Evolutionary conservation across 2,329 filamentous ascomycete species (phyloP).

Genomic region (Aspergillus sp.): DNA sequence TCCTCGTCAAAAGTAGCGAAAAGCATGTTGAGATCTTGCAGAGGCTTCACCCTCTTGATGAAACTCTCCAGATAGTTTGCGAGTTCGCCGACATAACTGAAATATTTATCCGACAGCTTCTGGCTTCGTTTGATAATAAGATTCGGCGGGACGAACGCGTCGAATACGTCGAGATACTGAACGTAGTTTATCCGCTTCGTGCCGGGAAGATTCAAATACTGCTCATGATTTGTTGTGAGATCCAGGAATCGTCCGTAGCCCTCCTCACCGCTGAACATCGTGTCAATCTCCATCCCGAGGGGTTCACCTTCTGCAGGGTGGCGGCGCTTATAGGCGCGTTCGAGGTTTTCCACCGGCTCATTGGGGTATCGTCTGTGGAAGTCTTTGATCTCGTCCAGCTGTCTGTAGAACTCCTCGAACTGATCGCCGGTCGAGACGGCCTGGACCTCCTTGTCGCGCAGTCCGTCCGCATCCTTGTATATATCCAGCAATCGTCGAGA

Average conservation of each 20-base stretch:
- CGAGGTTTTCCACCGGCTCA: conserved; percentile 89
- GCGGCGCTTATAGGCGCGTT: conserved; percentile 75
- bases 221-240: conserved; percentile 71
- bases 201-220: conserved; percentile 79
- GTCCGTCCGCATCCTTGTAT: conserved; percentile 68
- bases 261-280: conserved; percentile 93
- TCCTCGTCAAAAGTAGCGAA: conserved; percentile 69
- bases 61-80: conserved; percentile 80
- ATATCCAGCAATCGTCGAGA: conserved; percentile 71
- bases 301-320: conserved; percentile 55
- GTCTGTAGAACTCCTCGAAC: conserved; percentile 84
- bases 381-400: conserved; percentile 68
- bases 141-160: conserved; percentile 67
- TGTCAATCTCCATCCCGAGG: conserved; percentile 63
- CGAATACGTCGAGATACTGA: conserved; percentile 86
- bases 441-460: conserved; percentile 70
- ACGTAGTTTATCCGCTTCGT: conserved; percentile 80
- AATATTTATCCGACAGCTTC: conserved; percentile 88
- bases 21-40: conserved; percentile 76
- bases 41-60: conserved; percentile 69
- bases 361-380: conserved; percentile 89
- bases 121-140: conserved; percentile 67
- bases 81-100: conserved; percentile 74
- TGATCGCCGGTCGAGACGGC: conserved; percentile 74
- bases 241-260: conserved; percentile 89